phyloP scores from a whole-genome alignment of 495 filamentous ascomycete genomes.

The Corynascus novoguineensis region DNA sequence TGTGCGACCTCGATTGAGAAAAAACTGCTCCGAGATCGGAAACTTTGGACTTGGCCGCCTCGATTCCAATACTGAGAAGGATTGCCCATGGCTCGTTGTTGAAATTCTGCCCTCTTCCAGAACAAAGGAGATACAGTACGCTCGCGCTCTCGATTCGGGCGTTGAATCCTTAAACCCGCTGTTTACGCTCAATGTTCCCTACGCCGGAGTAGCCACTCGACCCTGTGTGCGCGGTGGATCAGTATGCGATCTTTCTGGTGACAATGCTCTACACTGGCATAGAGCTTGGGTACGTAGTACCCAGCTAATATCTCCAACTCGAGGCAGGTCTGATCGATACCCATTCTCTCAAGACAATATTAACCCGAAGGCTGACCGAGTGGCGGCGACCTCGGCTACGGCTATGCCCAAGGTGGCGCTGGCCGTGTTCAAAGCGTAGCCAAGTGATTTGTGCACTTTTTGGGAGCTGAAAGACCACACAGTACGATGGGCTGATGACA shows the following conservation, averaged over 20 bases:
- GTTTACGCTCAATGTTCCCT: too few species aligned
- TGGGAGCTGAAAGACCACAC: slow-evolving; percentile 23
- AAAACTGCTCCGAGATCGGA: neutral
- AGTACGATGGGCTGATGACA: slow-evolving; percentile 32
- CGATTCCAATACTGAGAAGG: too few species aligned
- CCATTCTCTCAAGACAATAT: slow-evolving; percentile 18
- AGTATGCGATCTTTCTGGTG: too few species aligned
- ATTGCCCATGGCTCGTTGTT: too few species aligned
- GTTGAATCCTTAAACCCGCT: too few species aligned
- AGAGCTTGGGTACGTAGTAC: slow-evolving; percentile 5
- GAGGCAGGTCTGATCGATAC: slow-evolving; percentile 25
- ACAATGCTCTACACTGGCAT: neutral
- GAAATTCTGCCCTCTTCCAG: too few species aligned
- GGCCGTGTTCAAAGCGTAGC: slow-evolving; percentile 42
- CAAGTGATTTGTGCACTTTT: slow-evolving; percentile 34
- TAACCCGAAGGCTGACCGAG: slow-evolving; percentile 29
- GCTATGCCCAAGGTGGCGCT: slow-evolving; percentile 52
- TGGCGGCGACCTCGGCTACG: slow-evolving; percentile 39
- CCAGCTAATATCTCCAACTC: slow-evolving; percentile 23
- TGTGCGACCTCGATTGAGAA: too few species aligned
- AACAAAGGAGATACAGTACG: too few species aligned
- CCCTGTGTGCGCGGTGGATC: too few species aligned
- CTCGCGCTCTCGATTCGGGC: too few species aligned
- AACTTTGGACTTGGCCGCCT: neutral
- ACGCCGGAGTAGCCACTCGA: too few species aligned